Conservation (phyloP, 495 filamentous ascomycete species). For the Neurospora discreta region DNA sequence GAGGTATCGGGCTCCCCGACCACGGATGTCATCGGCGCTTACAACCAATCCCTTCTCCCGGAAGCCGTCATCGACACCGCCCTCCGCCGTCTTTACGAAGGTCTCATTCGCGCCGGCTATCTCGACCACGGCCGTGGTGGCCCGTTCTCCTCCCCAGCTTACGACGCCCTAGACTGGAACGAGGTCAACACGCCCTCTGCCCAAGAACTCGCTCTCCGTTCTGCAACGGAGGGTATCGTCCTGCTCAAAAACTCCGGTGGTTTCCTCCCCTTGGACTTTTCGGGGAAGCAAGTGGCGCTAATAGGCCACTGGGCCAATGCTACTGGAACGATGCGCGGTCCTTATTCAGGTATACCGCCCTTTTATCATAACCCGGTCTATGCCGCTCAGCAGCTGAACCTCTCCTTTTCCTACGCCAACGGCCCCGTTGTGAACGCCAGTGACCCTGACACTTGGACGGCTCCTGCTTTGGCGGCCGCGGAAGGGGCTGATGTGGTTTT, state of each 20-base stretch:
- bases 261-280: slow-evolving; percentile 17
- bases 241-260: slow-evolving; percentile 25
- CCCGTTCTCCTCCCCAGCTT: slow-evolving; percentile 13
- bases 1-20: slow-evolving; percentile 14
- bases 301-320: slow-evolving; percentile 27
- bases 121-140: slow-evolving; percentile 14
- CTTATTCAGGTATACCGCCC: slow-evolving; percentile 25
- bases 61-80: slow-evolving; percentile 26
- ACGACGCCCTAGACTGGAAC: slow-evolving; percentile 20
- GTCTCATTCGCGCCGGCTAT: slow-evolving; percentile 25
- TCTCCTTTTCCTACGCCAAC: slow-evolving; percentile 10
- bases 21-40: slow-evolving; percentile 22
- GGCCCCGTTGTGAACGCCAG: slow-evolving; percentile 21
- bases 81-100: slow-evolving; percentile 23
- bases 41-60: slow-evolving; percentile 20
- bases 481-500: slow-evolving; percentile 24
- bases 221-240: slow-evolving; percentile 21
- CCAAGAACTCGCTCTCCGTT: slow-evolving; percentile 22
- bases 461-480: slow-evolving; percentile 26
- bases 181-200: slow-evolving; percentile 23
- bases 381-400: slow-evolving; percentile 22
- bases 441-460: slow-evolving; percentile 42
- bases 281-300: slow-evolving; percentile 17
- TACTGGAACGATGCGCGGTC: slow-evolving; percentile 23
- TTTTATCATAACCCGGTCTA: slow-evolving; percentile 20